Evolutionary conservation across 23 red algal species (phyloP).

Genomic region (Gracilaria domingensis): DNA sequence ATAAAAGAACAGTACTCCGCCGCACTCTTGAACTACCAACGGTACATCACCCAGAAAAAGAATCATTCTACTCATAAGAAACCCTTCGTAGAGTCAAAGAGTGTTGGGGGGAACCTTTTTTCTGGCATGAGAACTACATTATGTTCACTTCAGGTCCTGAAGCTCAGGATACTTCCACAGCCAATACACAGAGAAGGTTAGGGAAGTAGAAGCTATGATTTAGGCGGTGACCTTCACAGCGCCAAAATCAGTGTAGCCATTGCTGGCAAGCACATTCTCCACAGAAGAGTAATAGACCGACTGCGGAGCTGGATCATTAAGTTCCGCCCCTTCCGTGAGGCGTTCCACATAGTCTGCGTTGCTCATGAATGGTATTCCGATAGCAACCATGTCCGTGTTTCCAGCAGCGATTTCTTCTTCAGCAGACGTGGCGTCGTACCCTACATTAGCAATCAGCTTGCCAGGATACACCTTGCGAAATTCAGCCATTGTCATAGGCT

Average conservation of each 20-base stretch:
- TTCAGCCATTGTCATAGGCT: conserved; percentile 56
- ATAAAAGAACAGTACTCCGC: too few species aligned
- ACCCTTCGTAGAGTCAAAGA: too few species aligned
- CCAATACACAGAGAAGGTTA: too few species aligned
- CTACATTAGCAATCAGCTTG: conserved; percentile 74
- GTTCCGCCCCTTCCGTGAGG: conserved; percentile 34
- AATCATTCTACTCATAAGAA: too few species aligned
- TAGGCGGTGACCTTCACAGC: conserved; percentile 21
- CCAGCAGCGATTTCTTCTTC: conserved; percentile 65
- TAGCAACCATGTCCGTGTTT: conserved; percentile 68
- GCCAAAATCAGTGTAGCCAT: conserved; percentile 82
- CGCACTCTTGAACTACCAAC: too few species aligned
- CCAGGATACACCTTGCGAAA: conserved; percentile 74
- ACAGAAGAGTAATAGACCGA: conserved; percentile 60
- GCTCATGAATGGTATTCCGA: conserved; percentile 70
- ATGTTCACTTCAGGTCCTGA: too few species aligned
- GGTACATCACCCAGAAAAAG: too few species aligned
- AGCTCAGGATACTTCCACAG: too few species aligned
- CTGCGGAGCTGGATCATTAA: conserved; percentile 31
- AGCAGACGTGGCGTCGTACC: conserved; percentile 63
- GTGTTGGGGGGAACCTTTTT: too few species aligned
- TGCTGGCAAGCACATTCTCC: conserved; percentile 42
- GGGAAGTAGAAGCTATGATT: too few species aligned
- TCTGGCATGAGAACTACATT: too few species aligned
- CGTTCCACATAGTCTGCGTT: conserved; percentile 79